These are phyloP conservation scores for Leucocoprinus birnbaumii DNA, from an alignment of 768 basidiomycete species.

Conservation along the genomic window DNA sequence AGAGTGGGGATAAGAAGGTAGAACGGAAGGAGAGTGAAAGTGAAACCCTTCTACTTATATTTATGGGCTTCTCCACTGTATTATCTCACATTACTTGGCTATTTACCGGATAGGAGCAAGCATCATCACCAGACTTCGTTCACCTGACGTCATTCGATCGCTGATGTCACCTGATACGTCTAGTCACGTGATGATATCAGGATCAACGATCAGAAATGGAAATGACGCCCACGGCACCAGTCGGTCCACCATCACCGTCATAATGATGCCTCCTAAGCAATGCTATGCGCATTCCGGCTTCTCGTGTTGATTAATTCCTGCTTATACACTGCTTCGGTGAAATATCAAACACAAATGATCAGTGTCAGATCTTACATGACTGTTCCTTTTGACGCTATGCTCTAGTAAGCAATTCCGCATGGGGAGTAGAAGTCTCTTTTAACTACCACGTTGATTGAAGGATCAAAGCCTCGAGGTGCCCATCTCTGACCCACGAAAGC, in stretches of 20 bases:
- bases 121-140: background rate
- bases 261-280: no score
- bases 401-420: no score
- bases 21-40: no score
- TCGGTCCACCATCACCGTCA: no score
- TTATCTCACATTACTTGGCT: background rate
- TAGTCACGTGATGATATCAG: background rate
- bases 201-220: no score
- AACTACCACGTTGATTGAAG: background rate
- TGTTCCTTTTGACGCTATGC: no score
- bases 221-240: no score
- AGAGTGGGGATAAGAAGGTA: background rate
- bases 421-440: background rate
- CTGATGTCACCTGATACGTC: background rate
- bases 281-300: no score
- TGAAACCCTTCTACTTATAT: slow-evolving; percentile 10
- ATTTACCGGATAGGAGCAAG: background rate
- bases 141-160: slow-evolving; percentile 13
- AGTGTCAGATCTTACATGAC: no score
- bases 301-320: no score
- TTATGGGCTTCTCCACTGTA: slow-evolving; percentile 7
- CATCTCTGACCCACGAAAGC: background rate
- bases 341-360: no score
- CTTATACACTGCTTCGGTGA: background rate
- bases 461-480: background rate